Evolutionary conservation across 148 eudicot genomes (phyloP).

Genomic region (Rhododendron ferrugineum): DNA sequence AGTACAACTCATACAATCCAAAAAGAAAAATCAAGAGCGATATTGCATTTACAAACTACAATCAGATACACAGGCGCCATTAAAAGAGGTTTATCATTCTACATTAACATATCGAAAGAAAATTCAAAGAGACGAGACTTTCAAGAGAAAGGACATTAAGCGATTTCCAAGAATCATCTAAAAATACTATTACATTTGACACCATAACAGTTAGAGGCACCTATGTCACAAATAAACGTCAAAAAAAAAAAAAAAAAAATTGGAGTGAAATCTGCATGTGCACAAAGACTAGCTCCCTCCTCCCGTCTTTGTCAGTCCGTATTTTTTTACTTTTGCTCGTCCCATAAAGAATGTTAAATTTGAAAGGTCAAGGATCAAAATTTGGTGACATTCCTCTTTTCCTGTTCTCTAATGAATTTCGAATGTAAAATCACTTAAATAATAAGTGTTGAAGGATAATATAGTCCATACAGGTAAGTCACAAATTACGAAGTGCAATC

Average conservation of each 20-base stretch:
- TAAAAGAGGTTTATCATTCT: not conserved
- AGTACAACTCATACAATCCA: not conserved
- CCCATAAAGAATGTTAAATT: not conserved
- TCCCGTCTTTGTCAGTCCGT: not conserved
- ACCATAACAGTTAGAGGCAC: not conserved
- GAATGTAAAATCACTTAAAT: not conserved
- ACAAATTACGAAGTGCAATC: not conserved
- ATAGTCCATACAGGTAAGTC: not conserved
- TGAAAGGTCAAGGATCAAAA: not conserved
- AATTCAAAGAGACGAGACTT: not conserved
- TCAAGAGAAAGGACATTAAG: not conserved
- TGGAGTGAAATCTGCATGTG: not conserved
- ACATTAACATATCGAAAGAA: not conserved
- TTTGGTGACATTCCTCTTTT: not conserved
- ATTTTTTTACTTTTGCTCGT: not conserved
- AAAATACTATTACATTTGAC: not conserved
- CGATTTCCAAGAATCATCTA: not conserved
- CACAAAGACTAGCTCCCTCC: not conserved
- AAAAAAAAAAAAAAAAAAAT: not conserved
- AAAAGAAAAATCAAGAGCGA: not conserved
- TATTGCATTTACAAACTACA: not conserved
- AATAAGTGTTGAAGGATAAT: not conserved
- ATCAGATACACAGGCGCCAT: not conserved
- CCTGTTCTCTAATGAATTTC: not conserved
- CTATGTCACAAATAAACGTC: not conserved